Evolutionary conservation across 257 asterid species (phyloP), one percentile per base, ranked within the genome.

Genomic region (Anisodus acutangulus): DNA sequence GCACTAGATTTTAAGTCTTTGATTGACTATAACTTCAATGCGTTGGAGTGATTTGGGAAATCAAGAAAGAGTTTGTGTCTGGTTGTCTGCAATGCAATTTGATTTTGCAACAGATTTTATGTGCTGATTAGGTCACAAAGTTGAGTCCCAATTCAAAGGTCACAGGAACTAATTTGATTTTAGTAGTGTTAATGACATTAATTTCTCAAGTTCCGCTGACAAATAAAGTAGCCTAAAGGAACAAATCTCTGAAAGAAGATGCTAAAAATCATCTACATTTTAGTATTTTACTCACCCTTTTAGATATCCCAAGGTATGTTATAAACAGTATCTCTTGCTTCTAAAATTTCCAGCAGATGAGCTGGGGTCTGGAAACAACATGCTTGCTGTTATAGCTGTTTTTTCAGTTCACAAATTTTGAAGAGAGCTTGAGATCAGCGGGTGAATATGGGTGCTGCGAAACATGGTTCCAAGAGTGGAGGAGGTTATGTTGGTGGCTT

Each of bases 401-500:
- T 76, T 76, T 76, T 76, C 47, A 15, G 85, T 84, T 67, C 37
- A 83, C 81, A 83, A 66, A 37, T 82, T 54, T 78, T 87, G 82
- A 84, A 66, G 35, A 67, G 35, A 17, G 78, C 78, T 86, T 41
- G 76, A 76, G 55, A 83, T 83, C 60, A 41, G 57, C 15, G 57
- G 82, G 37, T 74, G 64, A 85, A 87, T 55, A 93, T 93, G 97
- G 97, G 97, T 55, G 89, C 87, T 15, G 99, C 94, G 84, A 93
- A 87, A 86, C 93, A 91, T 71, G 88, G 89, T 84, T 89, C 94
- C 31, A 95, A 86, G 86, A 90, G 90, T 57, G 97, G 93, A 31
- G 35, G 35, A 83, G 91, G 96, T 71, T 91, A 91, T 86, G 97
- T 92, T 69, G 97, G 97, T 78, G 97, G 98, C 31, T 89, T 95